Base-by-base conservation (phyloP, 768 basidiomycete genomes). In the Rhizopogon rudus region DNA sequence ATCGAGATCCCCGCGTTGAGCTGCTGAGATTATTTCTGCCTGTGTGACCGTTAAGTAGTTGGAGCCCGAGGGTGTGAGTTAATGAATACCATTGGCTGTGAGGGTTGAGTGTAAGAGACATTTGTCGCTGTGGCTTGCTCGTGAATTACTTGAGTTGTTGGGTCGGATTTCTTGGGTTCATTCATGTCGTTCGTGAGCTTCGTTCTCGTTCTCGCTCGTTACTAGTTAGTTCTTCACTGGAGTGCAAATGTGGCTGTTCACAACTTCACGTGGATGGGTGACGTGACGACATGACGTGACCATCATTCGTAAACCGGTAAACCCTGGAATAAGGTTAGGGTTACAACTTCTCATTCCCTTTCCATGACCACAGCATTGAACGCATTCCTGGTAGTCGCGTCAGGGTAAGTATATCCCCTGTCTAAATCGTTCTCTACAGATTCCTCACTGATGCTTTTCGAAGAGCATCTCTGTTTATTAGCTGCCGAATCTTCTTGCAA, bases 1-100 rank as follows among this genome's bases (percentile, higher is more conserved):
- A 8, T 70, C 66, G 6, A 93, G 76, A 63, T 96, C 93, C 9
- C 95, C 95, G 51, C 91, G 78, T 65, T 97, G 95, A 0, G 94
- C 86, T 7, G 93, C 88, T 10, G 88, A 76, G 63, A 96, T 92
- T 31, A 97, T 87, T 55, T 79, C 86, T 17, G 71, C 69, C 83
- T 87, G 57, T 57, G 43, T 41, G 43, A 37, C 13, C 53, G 55
- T 55, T 40, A 25, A 25, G 25, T 5, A 56, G 51, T 56, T 40
- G 40, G 6, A 44, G 57, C 10, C 9, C 22, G 49, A 12, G 39
- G 7, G n/a, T n/a, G 14, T 57, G 37, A 45, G 37, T 33, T 40
- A 5, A 39, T 48, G 50, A 29, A 22, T 40, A 69, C 69, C 60
- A 62, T 35, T n/a, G 67, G 65, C 40, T 59, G 58, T 8, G 58